phyloP scores from a whole-genome alignment of 2,329 filamentous ascomycete genomes.

The Ophiostoma sp. region DNA sequence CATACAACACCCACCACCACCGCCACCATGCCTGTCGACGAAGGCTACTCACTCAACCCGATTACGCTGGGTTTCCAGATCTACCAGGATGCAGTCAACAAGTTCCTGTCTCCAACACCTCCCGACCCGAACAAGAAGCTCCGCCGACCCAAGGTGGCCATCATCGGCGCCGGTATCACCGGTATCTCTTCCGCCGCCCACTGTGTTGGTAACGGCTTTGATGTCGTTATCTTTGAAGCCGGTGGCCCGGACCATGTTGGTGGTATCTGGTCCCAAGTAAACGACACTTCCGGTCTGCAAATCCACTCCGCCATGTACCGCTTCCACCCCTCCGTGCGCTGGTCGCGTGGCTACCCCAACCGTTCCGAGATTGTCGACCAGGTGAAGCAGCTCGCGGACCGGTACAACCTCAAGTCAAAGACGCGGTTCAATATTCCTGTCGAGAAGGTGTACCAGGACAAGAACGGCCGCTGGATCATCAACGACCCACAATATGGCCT shows the following conservation, averaged over 20 bases:
- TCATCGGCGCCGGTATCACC: conserved; percentile 71
- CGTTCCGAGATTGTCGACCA: conserved; percentile 73
- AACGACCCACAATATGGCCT: conserved; percentile 68
- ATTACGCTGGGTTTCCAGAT: conserved; percentile 64
- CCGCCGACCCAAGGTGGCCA: conserved; percentile 64
- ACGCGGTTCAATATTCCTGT: conserved; percentile 73
- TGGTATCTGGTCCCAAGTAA: conserved; percentile 73
- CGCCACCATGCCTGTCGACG: background rate
- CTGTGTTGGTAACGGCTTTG: conserved; percentile 82
- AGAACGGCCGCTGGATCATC: conserved; percentile 65
- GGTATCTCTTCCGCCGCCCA: conserved; percentile 78
- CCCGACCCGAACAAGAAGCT: conserved; percentile 60
- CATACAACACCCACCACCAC: background rate
- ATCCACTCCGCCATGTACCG: conserved; percentile 87
- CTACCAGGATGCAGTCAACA: conserved; percentile 63
- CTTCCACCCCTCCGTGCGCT: conserved; percentile 78
- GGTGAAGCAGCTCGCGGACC: conserved; percentile 70
- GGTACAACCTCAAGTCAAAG: conserved; percentile 68
- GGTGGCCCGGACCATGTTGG: conserved; percentile 66
- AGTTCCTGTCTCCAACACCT: conserved; percentile 68
- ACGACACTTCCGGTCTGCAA: conserved; percentile 29
- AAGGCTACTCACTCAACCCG: conserved; percentile 40
- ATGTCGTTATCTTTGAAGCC: conserved; percentile 76
- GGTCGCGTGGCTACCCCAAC: conserved; percentile 74
- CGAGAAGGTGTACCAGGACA: conserved; percentile 60